Percentiles rank a stretch among this genome's conserved stretches.
These are phyloP conservation scores for Cercophora scortea DNA, from an alignment of 495 filamentous ascomycete species.

Conservation along the genomic window DNA sequence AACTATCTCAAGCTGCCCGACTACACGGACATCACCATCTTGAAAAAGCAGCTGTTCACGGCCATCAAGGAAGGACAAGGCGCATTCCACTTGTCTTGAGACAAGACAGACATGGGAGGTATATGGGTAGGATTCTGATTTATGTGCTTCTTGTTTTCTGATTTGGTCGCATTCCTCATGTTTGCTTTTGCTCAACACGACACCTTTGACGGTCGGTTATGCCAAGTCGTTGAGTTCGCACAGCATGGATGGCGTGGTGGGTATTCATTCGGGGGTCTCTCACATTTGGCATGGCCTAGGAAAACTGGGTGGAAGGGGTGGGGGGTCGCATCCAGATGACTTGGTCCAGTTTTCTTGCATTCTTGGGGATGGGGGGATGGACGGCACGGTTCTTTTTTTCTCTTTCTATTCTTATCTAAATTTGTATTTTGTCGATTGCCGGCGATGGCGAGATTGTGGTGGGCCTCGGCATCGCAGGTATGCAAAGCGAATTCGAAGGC, in stretches of 20 bases:
- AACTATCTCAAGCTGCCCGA: constrained; percentile 99
- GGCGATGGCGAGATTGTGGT: too few relatives aligned
- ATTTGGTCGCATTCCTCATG: background rate
- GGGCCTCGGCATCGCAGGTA: too few relatives aligned
- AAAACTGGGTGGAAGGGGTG: background rate
- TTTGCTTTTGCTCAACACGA: background rate
- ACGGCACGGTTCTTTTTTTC: background rate
- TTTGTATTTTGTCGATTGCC: too few relatives aligned
- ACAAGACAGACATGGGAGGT: background rate
- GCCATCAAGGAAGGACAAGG: constrained; percentile 98
- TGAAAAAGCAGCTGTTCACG: constrained; percentile 66
- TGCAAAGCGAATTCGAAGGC: too few relatives aligned
- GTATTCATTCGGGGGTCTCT: background rate
- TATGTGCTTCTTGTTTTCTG: constrained; percentile 1
- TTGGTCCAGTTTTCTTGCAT: background rate
- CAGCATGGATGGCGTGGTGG: constrained; percentile 7
- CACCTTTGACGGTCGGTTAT: background rate
- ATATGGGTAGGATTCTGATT: background rate
- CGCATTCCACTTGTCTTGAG: constrained; percentile 89
- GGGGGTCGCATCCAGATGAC: background rate
- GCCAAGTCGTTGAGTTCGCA: background rate
- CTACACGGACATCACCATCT: constrained; percentile 72
- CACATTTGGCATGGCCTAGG: too few relatives aligned
- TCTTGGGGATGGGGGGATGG: background rate
- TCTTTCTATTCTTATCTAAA: background rate